These are phyloP conservation scores for Lactarius hengduanensis DNA, from an alignment of 768 basidiomycete genomes.

Conservation along the genomic window DNA sequence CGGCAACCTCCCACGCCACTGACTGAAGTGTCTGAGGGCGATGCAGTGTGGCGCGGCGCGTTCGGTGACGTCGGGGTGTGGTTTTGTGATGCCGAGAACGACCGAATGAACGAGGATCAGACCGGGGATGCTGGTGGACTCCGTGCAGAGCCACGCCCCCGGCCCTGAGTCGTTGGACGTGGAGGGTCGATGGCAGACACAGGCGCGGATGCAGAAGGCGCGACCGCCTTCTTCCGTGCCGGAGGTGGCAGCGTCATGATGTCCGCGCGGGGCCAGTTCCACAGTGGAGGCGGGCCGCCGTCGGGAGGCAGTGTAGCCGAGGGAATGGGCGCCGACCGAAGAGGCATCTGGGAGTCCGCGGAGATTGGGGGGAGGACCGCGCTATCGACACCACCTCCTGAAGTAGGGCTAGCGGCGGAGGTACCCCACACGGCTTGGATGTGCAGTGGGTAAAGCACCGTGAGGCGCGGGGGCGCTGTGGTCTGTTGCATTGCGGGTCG, in stretches of 20 bases:
- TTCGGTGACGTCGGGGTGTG: background rate
- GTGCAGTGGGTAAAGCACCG: constrained; percentile 19
- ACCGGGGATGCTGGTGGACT: background rate
- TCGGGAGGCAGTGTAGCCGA: background rate
- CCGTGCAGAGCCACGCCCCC: background rate
- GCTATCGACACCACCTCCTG: background rate
- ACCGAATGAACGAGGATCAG: background rate
- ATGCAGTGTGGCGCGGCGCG: background rate
- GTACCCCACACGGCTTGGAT: constrained; percentile 15
- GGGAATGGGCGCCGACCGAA: background rate
- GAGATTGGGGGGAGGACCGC: background rate
- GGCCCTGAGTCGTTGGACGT: background rate
- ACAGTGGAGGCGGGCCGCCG: constrained; percentile 22
- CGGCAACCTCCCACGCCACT: background rate
- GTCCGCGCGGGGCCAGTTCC: constrained; percentile 28
- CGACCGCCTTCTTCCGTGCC: background rate
- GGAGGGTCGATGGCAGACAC: background rate
- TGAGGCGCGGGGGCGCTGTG: background rate
- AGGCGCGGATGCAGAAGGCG: constrained; percentile 1
- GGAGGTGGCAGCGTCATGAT: constrained; percentile 24
- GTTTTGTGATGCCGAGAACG: background rate
- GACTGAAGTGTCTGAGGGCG: background rate
- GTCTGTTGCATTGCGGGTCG: constrained; percentile 5
- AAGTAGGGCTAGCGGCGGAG: background rate
- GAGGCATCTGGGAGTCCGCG: background rate